Conservation (phyloP, 1,284 basidiomycete species). For the Trichosporon coremiiforme region DNA sequence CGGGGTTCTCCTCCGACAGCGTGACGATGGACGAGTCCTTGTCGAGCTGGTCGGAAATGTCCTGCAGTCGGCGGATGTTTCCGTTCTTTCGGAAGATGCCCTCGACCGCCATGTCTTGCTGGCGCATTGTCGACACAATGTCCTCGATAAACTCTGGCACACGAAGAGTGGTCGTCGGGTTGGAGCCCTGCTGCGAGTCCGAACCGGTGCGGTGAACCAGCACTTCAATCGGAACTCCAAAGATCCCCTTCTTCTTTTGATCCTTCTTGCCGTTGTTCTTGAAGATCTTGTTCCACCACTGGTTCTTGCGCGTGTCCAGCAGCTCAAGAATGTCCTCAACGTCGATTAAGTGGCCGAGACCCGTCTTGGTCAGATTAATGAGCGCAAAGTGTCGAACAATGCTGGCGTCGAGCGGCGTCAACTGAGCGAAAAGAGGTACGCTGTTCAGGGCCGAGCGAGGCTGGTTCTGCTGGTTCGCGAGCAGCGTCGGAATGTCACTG, state of each 20-base stretch:
- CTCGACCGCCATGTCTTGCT: conserved; percentile 99
- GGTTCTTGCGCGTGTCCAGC: conserved; percentile 88
- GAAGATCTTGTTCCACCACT: conserved; percentile 97
- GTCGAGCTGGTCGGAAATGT: conserved; percentile 88
- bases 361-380: conserved; percentile 68
- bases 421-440: conserved; percentile 78
- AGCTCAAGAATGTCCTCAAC: conserved; percentile 91
- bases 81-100: conserved; percentile 99
- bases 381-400: conserved; percentile 93
- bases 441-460: conserved; percentile 57
- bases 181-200: conserved; percentile 81
- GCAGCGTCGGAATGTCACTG: conserved; percentile 90
- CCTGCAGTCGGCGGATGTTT: conserved; percentile 89
- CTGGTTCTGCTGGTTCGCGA: conserved; percentile 59
- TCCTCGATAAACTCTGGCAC: conserved; percentile 98
- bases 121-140: conserved; percentile 94
- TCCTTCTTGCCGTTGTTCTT: conserved; percentile 83
- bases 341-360: conserved; percentile 78
- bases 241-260: conserved; percentile 88
- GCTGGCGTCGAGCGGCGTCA: conserved; percentile 79
- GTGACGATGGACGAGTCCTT: conserved; percentile 88
- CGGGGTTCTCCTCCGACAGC: conserved; percentile 90
- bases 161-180: conserved; percentile 78
- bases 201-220: conserved; percentile 94
- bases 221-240: conserved; percentile 88